Conservation (phyloP, 2,329 filamentous ascomycete genomes). For the Cladosporium sp. region DNA sequence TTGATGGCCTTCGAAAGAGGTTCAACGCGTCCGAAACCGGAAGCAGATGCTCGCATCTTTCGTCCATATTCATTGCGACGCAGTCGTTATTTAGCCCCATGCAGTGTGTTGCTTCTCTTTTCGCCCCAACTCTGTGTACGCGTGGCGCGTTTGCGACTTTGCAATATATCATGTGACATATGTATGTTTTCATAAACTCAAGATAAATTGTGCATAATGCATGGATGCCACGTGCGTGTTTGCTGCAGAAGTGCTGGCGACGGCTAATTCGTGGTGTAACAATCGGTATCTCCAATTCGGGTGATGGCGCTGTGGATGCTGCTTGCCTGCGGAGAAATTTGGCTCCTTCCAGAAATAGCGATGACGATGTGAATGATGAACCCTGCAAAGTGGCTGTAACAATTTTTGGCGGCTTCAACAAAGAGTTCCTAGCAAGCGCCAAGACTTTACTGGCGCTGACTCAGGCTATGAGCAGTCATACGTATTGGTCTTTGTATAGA, state of each 20-base stretch:
- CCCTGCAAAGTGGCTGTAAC: not conserved
- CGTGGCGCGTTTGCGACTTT: not conserved
- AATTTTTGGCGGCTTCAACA: constrained; percentile 10
- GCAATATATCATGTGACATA: not conserved
- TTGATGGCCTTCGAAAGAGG: not conserved
- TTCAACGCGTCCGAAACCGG: not conserved
- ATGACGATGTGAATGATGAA: not conserved
- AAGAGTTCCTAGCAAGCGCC: not conserved
- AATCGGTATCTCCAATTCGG: not conserved
- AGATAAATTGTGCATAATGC: not conserved
- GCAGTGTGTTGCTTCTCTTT: not conserved
- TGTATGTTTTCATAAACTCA: not conserved
- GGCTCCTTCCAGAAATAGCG: not conserved
- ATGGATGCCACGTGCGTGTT: not conserved
- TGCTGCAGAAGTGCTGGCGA: not conserved
- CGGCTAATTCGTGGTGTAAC: not conserved
- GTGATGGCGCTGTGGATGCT: not conserved
- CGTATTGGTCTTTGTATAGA: not conserved
- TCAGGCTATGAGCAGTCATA: constrained; percentile 15
- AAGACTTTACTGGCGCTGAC: constrained; percentile 4
- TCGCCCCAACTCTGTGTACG: not conserved
- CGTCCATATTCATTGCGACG: not conserved
- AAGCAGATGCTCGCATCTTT: not conserved
- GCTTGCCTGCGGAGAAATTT: not conserved
- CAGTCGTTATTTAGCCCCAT: not conserved